These are phyloP conservation scores for Xylaria flabelliformis DNA, from an alignment of 495 filamentous ascomycete genomes.

Conservation along the genomic window DNA sequence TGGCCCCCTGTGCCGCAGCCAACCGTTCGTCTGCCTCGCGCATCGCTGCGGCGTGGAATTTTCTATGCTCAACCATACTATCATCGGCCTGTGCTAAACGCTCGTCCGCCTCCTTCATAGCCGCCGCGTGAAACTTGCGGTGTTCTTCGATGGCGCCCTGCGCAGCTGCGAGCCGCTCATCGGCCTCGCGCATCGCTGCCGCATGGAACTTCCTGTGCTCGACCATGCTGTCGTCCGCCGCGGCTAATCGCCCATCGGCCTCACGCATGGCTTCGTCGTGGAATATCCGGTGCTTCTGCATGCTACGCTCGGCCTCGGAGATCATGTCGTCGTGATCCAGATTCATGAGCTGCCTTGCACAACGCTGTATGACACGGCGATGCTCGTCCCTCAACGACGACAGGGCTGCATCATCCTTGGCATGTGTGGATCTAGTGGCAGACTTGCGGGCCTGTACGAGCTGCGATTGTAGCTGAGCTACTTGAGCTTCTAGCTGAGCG, in stretches of 20 bases:
- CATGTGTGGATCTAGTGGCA: neutral
- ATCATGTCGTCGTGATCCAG: constrained; percentile 12
- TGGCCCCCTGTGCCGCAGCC: neutral
- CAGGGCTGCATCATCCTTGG: neutral
- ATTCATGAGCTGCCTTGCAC: neutral
- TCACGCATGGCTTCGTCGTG: constrained; percentile 21
- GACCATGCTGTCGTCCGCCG: constrained; percentile 4
- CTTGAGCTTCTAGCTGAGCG: constrained; percentile 12
- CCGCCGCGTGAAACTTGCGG: constrained; percentile 7
- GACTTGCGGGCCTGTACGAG: neutral
- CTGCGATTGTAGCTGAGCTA: constrained; percentile 8
- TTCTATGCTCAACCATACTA: constrained; percentile 12
- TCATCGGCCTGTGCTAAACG: neutral
- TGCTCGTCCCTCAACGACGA: neutral
- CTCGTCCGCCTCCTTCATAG: constrained; percentile 19
- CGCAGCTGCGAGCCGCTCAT: neutral
- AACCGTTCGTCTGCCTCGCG: constrained; percentile 9
- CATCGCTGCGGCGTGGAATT: neutral
- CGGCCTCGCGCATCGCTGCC: constrained; percentile 1
- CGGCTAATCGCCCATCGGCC: constrained; percentile 10
- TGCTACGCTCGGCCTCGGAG: constrained; percentile 19
- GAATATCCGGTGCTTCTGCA: constrained; percentile 16
- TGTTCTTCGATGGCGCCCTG: constrained; percentile 8
- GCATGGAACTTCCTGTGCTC: constrained; percentile 16
- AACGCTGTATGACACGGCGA: neutral